phyloP scores from a whole-genome alignment of 441 rosid genomes.

The Monsonia emarginata region DNA sequence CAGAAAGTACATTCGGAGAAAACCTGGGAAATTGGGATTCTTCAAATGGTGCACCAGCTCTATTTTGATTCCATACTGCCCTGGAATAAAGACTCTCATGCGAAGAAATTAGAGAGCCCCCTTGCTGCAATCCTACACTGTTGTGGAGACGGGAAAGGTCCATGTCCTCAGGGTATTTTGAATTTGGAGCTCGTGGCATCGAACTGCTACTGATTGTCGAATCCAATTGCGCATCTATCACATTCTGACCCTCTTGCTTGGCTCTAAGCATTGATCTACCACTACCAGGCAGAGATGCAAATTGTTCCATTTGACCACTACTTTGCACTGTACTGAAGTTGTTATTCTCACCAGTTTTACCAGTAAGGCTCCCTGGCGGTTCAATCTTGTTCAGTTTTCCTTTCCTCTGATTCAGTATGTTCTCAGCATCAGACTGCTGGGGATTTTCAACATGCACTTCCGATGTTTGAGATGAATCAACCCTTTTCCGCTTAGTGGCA shows the following conservation, averaged over 20 bases:
- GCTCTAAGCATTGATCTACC: conserved; percentile 22
- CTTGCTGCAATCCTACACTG: conserved; percentile 33
- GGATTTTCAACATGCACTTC: conserved; percentile 45
- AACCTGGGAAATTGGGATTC: conserved; percentile 46
- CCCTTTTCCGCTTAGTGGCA: conserved; percentile 69
- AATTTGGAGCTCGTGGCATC: conserved; percentile 18
- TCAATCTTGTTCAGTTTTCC: conserved; percentile 65
- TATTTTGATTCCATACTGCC: conserved; percentile 40
- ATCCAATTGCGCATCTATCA: conserved; percentile 22
- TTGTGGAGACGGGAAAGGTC: conserved; percentile 34
- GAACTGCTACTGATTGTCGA: conserved; percentile 18
- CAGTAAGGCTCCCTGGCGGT: conserved; percentile 34
- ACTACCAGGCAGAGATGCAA: conserved; percentile 22
- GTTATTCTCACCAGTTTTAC: conserved; percentile 32
- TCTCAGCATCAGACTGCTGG: conserved; percentile 40
- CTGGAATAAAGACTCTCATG: conserved; percentile 36
- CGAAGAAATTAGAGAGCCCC: conserved; percentile 23
- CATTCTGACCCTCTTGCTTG: conserved; percentile 28
- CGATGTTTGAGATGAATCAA: conserved; percentile 41
- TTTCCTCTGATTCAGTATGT: conserved; percentile 37
- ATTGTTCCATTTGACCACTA: conserved; percentile 35
- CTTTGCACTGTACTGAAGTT: conserved; percentile 29
- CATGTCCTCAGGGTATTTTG: conserved; percentile 26
- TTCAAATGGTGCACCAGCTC: conserved; percentile 34
- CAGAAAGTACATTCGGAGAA: conserved; percentile 32